These are phyloP conservation scores for Dentipellis sp. DNA, from an alignment of 768 basidiomycete species.

Conservation along the genomic window DNA sequence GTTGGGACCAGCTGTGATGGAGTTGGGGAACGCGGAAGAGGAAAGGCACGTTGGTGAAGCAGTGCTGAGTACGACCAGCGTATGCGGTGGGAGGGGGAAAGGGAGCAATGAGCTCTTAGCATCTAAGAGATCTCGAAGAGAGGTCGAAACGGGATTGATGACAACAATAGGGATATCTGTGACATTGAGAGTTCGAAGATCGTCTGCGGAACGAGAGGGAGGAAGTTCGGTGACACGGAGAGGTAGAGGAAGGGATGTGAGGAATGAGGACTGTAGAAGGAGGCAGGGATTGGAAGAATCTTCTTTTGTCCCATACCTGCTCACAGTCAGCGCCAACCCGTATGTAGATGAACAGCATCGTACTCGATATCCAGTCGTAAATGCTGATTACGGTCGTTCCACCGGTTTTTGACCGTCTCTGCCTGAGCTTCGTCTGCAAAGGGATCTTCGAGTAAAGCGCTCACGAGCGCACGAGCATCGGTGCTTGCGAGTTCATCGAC, in stretches of 20 bases:
- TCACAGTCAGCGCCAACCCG: background rate
- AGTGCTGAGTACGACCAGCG: slow-evolving; percentile 19
- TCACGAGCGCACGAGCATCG: slow-evolving; percentile 48
- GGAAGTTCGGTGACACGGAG: slow-evolving; percentile 20
- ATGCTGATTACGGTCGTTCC: slow-evolving; percentile 23
- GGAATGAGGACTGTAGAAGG: background rate
- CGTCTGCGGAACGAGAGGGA: slow-evolving; percentile 3
- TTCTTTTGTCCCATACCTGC: background rate
- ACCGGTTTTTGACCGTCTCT: slow-evolving; percentile 37
- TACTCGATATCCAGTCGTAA: slow-evolving; percentile 12
- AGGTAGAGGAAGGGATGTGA: slow-evolving; percentile 6
- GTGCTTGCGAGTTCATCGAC: slow-evolving; percentile 20
- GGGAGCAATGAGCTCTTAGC: slow-evolving; percentile 13
- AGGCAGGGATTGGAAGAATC: background rate
- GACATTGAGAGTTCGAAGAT: slow-evolving; percentile 4
- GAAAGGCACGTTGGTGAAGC: slow-evolving; percentile 13
- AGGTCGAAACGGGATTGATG: slow-evolving; percentile 47
- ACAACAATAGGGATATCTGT: slow-evolving; percentile 61
- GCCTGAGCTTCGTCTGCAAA: slow-evolving; percentile 45
- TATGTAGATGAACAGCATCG: background rate
- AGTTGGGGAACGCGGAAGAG: slow-evolving; percentile 11
- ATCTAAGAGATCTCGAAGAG: slow-evolving; percentile 21
- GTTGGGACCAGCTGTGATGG: slow-evolving; percentile 2
- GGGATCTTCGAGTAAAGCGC: slow-evolving; percentile 64
- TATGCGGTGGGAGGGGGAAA: slow-evolving; percentile 18